Evolutionary conservation across 176 grass and related monocot genomes (phyloP).

Genomic region (Hordeum marinum): DNA sequence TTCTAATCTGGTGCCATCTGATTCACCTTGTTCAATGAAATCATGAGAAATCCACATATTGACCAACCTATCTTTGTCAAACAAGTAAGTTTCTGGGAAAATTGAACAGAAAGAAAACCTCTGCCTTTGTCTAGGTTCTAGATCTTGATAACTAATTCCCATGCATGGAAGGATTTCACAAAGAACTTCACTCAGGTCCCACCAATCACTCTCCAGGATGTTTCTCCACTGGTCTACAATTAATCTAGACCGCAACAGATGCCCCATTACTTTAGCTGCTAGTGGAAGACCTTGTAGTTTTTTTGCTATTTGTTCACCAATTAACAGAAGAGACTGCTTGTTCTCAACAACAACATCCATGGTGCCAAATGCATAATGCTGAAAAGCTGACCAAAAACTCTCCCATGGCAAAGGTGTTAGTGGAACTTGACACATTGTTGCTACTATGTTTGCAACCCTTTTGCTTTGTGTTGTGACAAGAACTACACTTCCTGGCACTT

Average conservation of each 20-base stretch:
- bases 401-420: background rate
- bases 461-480: too few relatives aligned
- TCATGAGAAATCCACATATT: background rate
- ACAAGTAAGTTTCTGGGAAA: background rate
- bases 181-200: background rate
- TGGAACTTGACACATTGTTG: background rate
- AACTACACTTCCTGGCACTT: too few relatives aligned
- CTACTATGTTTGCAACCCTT: background rate
- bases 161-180: background rate
- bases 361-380: background rate
- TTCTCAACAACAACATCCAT: background rate
- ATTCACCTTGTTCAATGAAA: background rate
- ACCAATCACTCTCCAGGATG: background rate
- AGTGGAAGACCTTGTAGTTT: background rate
- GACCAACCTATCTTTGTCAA: background rate
- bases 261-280: conserved; percentile 6
- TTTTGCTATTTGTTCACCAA: background rate
- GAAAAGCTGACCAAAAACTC: background rate
- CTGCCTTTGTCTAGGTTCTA: background rate
- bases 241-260: background rate
- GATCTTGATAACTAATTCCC: background rate
- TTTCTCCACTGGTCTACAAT: fast-evolving
- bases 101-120: background rate
- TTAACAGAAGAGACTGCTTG: background rate
- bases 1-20: background rate